phyloP scores from a whole-genome alignment of 495 filamentous ascomycete genomes.

The Penicillium crystallinum region DNA sequence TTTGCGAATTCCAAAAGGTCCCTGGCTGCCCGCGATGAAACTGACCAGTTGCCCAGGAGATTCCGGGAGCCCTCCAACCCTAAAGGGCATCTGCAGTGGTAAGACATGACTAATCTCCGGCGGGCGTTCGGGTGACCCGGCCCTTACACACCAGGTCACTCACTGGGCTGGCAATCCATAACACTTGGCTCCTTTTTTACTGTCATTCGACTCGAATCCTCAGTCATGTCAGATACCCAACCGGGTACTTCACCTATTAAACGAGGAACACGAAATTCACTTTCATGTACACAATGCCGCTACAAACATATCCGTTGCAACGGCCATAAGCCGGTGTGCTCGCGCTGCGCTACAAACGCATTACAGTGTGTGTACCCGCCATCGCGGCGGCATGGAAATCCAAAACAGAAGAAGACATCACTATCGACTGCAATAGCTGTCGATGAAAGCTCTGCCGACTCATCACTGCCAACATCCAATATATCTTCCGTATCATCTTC shows the following conservation, averaged over 20 bases:
- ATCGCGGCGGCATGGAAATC: conserved; percentile 13
- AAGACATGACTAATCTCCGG: too few species aligned
- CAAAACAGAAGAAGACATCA: background rate
- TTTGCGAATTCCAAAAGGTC: too few species aligned
- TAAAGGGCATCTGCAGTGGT: too few species aligned
- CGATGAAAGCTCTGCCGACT: background rate
- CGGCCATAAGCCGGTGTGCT: conserved; percentile 15
- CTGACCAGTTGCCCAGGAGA: too few species aligned
- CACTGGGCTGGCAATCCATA: too few species aligned
- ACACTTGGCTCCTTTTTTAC: too few species aligned
- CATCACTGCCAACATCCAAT: background rate
- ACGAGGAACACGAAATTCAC: conserved; percentile 11
- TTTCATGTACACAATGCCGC: conserved; percentile 21
- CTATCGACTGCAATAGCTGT: background rate
- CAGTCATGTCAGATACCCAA: background rate
- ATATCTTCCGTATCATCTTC: background rate
- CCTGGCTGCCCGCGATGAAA: too few species aligned
- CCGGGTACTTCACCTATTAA: background rate
- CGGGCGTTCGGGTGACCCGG: too few species aligned
- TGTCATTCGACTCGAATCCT: too few species aligned
- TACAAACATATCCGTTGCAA: conserved; percentile 23
- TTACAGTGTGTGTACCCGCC: conserved; percentile 12
- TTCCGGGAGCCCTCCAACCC: too few species aligned
- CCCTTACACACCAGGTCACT: too few species aligned
- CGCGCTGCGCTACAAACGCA: conserved; percentile 11